phyloP scores from a whole-genome alignment of 495 filamentous ascomycete species.

The Neurospora tetrasperma region DNA sequence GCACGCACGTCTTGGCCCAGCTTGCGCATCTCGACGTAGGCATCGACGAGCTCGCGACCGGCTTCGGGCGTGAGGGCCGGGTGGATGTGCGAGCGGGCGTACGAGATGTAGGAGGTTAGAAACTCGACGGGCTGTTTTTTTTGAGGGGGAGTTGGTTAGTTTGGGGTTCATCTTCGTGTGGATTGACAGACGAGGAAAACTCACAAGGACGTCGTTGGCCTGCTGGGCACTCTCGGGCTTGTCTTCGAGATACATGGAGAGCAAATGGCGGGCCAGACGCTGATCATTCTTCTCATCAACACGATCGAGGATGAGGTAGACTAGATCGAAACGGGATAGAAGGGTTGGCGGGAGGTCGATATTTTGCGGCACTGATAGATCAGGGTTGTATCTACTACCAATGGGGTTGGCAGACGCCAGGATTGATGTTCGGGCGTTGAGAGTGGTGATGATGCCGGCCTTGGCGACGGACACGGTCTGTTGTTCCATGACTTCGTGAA shows the following conservation, averaged over 20 bases:
- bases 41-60: conserved; percentile 64
- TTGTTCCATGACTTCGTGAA: conserved; percentile 99
- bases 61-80: conserved; percentile 70
- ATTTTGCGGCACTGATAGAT: conserved; percentile 91
- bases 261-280: conserved; percentile 78
- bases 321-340: conserved; percentile 89
- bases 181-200: conserved; percentile 15
- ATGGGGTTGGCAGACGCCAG: conserved; percentile 96
- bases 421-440: conserved; percentile 90
- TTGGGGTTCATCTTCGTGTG: background rate
- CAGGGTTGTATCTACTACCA: conserved; percentile 92
- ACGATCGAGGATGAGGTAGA: conserved; percentile 91
- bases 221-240: conserved; percentile 71
- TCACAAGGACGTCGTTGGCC: conserved; percentile 63
- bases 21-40: conserved; percentile 94
- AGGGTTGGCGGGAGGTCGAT: conserved; percentile 95
- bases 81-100: conserved; percentile 79
- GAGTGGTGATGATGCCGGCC: conserved; percentile 95
- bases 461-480: conserved; percentile 98
- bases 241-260: conserved; percentile 96
- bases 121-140: conserved; percentile 71
- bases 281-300: conserved; percentile 84
- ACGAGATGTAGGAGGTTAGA: conserved; percentile 94
- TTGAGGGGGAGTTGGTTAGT: conserved; percentile 10
- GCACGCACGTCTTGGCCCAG: conserved; percentile 91